Evolutionary conservation across 768 basidiomycete genomes (phyloP).

Genomic region (Suillus discolor): DNA sequence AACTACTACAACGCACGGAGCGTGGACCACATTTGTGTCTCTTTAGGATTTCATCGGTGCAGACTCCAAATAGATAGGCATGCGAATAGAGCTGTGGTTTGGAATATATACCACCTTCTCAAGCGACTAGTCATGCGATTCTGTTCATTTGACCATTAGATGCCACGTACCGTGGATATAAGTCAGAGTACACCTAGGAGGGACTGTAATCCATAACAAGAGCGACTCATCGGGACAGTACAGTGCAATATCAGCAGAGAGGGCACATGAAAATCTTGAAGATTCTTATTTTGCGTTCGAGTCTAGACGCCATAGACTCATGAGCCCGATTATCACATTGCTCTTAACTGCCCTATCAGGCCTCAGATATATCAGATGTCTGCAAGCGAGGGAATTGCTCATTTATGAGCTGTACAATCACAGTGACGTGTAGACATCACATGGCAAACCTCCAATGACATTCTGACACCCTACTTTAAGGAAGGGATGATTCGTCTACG

Average conservation of each 20-base stretch:
- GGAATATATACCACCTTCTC: background rate
- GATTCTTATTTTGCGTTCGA: background rate
- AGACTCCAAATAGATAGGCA: background rate
- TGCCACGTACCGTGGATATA: background rate
- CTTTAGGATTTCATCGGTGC: background rate
- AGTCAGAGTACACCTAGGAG: slow-evolving; percentile 29
- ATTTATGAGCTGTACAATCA: background rate
- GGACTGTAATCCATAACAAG: background rate
- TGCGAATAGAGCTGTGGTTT: background rate
- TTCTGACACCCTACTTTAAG: background rate
- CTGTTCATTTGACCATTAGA: background rate
- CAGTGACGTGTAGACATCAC: background rate
- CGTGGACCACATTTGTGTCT: background rate
- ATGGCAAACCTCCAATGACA: background rate
- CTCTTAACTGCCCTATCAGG: background rate
- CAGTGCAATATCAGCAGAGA: too few species aligned
- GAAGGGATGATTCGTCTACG: slow-evolving; percentile 52
- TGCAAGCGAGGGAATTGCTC: background rate
- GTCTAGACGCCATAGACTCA: background rate
- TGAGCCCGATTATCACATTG: background rate
- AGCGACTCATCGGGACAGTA: background rate
- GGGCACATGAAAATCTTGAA: background rate
- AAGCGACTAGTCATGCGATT: background rate
- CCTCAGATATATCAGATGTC: background rate
- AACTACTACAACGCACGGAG: background rate